Conservation (phyloP, 1,139 yeast species). For the Yamadazyma sp. region DNA sequence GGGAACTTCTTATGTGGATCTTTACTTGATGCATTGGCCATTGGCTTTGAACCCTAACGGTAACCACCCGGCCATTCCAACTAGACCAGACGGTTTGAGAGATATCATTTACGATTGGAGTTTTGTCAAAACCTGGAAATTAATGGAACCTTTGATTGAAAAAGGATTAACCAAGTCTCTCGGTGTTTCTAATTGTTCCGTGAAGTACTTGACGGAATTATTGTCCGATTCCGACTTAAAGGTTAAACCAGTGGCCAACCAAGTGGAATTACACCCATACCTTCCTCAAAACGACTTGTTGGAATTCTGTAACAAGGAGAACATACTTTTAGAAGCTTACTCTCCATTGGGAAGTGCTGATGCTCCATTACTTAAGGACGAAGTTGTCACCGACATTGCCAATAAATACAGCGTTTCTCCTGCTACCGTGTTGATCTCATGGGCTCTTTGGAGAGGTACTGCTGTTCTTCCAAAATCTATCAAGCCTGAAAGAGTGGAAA, state of each 20-base stretch:
- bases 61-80: constrained; percentile 32
- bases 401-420: constrained; percentile 53
- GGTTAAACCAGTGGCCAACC: constrained; percentile 68
- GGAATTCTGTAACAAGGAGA: constrained; percentile 52
- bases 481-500: constrained; percentile 55
- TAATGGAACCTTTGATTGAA: constrained; percentile 56
- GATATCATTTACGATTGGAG: constrained; percentile 45
- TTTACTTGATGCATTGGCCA: constrained; percentile 91
- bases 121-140: constrained; percentile 62
- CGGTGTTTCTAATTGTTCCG: constrained; percentile 79
- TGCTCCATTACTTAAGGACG: constrained; percentile 61
- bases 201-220: constrained; percentile 46
- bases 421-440: constrained; percentile 65
- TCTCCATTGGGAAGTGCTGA: constrained; percentile 76
- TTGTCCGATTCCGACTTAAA: constrained; percentile 47
- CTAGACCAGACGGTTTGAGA: constrained; percentile 23
- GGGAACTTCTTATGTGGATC: constrained; percentile 78
- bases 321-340: constrained; percentile 69
- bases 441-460: constrained; percentile 71
- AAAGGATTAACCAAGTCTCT: constrained; percentile 61
- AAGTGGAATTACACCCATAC: constrained; percentile 74
- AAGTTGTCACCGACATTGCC: constrained; percentile 51
- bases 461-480: constrained; percentile 75
- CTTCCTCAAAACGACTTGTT: constrained; percentile 68
- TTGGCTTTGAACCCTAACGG: constrained; percentile 47